Conservation (phyloP, 208 protist species). For the Zelonia costaricensis region DNA sequence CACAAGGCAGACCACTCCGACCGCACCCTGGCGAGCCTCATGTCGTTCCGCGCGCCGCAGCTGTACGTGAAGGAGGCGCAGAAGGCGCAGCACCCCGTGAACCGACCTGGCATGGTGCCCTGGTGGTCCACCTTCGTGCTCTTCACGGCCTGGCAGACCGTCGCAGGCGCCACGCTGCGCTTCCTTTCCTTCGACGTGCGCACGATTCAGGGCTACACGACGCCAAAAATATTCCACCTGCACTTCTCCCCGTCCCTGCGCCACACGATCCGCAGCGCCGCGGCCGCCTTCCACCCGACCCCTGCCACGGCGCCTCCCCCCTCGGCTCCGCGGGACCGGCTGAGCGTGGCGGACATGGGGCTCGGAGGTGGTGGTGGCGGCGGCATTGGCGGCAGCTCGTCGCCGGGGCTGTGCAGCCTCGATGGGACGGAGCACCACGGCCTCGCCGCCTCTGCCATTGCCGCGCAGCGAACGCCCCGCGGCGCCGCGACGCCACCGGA, state of each 20-base stretch:
- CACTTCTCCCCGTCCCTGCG: constrained; percentile 33
- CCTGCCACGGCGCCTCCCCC: no score
- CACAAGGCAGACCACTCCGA: background rate
- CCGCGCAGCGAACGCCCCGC: no score
- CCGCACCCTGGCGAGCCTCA: background rate
- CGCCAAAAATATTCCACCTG: constrained; percentile 66
- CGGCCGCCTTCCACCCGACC: background rate
- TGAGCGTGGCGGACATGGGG: no score
- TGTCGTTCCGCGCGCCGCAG: constrained; percentile 23
- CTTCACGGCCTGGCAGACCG: constrained; percentile 57
- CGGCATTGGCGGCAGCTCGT: background rate
- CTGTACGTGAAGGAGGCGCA: constrained; percentile 30
- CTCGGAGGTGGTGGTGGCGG: no score
- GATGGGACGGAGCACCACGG: background rate
- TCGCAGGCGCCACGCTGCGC: constrained; percentile 42
- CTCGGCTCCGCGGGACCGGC: no score
- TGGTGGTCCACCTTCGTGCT: constrained; percentile 85
- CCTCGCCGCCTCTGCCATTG: no score
- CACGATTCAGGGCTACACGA: constrained; percentile 38
- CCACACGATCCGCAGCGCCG: background rate
- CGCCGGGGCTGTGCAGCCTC: background rate
- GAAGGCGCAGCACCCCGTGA: constrained; percentile 44
- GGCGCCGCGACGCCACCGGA: background rate
- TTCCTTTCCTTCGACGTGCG: constrained; percentile 84
- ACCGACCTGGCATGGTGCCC: constrained; percentile 76